phyloP scores from a whole-genome alignment of 1,284 basidiomycete genomes.

The Apiotrichum sp. region DNA sequence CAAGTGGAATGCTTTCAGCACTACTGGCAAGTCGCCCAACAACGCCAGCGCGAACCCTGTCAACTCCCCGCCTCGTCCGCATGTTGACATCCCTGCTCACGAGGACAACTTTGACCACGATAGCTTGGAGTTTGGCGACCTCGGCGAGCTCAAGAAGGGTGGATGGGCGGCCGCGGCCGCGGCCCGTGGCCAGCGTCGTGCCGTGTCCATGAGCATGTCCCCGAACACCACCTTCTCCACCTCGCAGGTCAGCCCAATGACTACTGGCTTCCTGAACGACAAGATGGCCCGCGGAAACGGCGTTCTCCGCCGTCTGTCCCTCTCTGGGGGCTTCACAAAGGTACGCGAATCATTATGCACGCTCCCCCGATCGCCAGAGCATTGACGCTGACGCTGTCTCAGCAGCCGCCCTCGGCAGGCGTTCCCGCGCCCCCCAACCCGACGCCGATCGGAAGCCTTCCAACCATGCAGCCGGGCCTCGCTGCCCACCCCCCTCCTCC shows the following conservation, averaged over 20 bases:
- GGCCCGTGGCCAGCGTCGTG: slow-evolving; percentile 22
- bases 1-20: slow-evolving; percentile 14
- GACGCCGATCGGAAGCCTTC: slow-evolving; percentile 12
- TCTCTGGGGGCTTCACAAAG: slow-evolving; percentile 26
- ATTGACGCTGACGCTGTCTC: neutral
- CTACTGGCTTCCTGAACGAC: slow-evolving; percentile 28
- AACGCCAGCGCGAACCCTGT: slow-evolving; percentile 1
- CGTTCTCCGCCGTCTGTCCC: slow-evolving; percentile 34
- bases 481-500: slow-evolving; percentile 14
- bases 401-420: slow-evolving; percentile 1
- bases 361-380: too few species aligned
- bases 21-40: slow-evolving; percentile 1
- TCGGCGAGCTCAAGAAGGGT: slow-evolving; percentile 23
- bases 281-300: slow-evolving; percentile 41
- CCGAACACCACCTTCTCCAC: slow-evolving; percentile 8
- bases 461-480: slow-evolving; percentile 2
- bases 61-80: slow-evolving; percentile 15
- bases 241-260: neutral
- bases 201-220: slow-evolving; percentile 28
- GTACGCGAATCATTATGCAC: slow-evolving; percentile 13
- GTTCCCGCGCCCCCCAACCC: slow-evolving; percentile 21
- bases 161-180: slow-evolving; percentile 25
- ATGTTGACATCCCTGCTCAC: neutral
- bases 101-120: slow-evolving; percentile 30
- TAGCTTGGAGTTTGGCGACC: slow-evolving; percentile 38